Conservation (phyloP, 1,284 basidiomycete genomes). For the Ganoderma meredithae region DNA sequence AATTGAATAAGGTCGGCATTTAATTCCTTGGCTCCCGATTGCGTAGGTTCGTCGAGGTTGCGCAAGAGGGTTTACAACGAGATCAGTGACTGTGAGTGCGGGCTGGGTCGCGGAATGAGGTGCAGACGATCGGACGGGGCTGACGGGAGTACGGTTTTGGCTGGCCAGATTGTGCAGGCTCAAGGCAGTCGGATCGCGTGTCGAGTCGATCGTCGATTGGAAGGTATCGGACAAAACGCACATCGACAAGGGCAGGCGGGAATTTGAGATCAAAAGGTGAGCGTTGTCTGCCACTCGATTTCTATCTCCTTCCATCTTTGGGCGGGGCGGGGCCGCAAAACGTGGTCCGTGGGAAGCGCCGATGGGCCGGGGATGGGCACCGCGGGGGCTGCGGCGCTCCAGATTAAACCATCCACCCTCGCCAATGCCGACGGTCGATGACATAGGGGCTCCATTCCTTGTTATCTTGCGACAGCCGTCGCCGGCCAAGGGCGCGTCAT, state of each 20-base stretch:
- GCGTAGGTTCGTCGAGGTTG: slow-evolving; percentile 19
- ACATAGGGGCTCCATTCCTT: slow-evolving; percentile 10
- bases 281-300: slow-evolving; percentile 16
- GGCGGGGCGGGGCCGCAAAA: slow-evolving; percentile 56
- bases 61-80: slow-evolving; percentile 33
- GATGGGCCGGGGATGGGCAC: neutral
- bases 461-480: neutral
- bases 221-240: slow-evolving; percentile 13
- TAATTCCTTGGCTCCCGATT: slow-evolving; percentile 32
- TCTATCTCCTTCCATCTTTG: slow-evolving; percentile 38
- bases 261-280: slow-evolving; percentile 28
- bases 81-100: slow-evolving; percentile 32
- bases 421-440: neutral
- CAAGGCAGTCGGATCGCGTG: slow-evolving; percentile 26
- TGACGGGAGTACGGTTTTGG: slow-evolving; percentile 22
- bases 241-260: neutral
- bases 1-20: slow-evolving; percentile 36
- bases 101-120: slow-evolving; percentile 18
- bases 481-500: slow-evolving; percentile 12
- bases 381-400: slow-evolving; percentile 2
- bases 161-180: slow-evolving; percentile 31
- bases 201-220: slow-evolving; percentile 27
- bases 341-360: slow-evolving; percentile 60
- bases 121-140: slow-evolving; percentile 26
- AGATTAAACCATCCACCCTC: neutral